Evolutionary conservation across 2,329 filamentous ascomycete species (phyloP).

Genomic region (Colletotrichum abscissum): DNA sequence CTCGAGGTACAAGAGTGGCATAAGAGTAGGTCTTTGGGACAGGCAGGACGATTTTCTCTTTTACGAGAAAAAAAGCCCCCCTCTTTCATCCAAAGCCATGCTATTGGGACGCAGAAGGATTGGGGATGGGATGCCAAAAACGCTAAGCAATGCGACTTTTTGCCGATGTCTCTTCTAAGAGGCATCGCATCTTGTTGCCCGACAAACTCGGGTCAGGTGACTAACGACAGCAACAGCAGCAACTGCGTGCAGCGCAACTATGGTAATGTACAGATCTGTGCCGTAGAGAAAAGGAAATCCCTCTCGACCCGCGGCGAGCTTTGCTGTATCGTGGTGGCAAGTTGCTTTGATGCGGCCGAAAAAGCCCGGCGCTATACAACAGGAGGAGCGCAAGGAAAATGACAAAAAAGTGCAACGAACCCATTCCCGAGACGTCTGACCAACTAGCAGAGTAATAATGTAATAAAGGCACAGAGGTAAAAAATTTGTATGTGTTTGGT

Average conservation of each 20-base stretch:
- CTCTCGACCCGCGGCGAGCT: conserved; percentile 50
- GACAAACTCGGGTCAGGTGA: conserved; percentile 32
- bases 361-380: conserved; percentile 42
- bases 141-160: conserved; percentile 38
- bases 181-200: conserved; percentile 26
- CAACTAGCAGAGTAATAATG: conserved; percentile 34
- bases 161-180: conserved; percentile 37
- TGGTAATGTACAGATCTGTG: conserved; percentile 68
- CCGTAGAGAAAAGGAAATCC: conserved; percentile 46
- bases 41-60: background rate
- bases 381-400: conserved; percentile 34
- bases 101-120: conserved; percentile 35
- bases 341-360: conserved; percentile 46
- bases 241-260: conserved; percentile 55
- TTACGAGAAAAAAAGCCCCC: conserved; percentile 1
- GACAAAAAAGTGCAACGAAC: conserved; percentile 43
- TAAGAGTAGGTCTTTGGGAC: conserved; percentile 17
- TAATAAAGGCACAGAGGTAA: conserved; percentile 34
- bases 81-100: conserved; percentile 7
- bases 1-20: conserved; percentile 22
- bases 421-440: conserved; percentile 43
- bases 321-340: conserved; percentile 49
- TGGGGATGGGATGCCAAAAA: conserved; percentile 35
- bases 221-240: conserved; percentile 49
- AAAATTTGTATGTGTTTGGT: conserved; percentile 31